Percentiles rank a stretch among this genome's conserved stretches.
Conservation (phyloP, 768 basidiomycete genomes). For the Boletus pseudopeckii region DNA sequence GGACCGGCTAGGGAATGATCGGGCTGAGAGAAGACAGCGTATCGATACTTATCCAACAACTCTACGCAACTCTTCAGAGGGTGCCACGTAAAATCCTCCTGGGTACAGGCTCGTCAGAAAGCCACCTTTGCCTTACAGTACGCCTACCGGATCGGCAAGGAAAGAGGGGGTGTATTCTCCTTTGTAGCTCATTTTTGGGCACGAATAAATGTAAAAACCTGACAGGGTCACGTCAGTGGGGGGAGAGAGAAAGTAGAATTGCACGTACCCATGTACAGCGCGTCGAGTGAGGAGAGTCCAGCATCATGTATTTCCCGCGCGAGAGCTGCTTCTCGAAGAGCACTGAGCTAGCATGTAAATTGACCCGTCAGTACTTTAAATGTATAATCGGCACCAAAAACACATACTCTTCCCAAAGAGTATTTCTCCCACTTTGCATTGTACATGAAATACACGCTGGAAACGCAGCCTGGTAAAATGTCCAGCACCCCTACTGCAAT, state of each 20-base stretch:
- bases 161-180: constrained; percentile 89
- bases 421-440: constrained; percentile 63
- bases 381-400: not conserved
- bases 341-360: constrained; percentile 61
- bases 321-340: constrained; percentile 74
- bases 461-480: constrained; percentile 83
- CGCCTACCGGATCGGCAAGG: constrained; percentile 76
- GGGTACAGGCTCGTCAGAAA: constrained; percentile 5
- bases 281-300: constrained; percentile 60
- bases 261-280: constrained; percentile 81
- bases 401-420: constrained; percentile 71
- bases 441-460: constrained; percentile 88
- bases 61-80: constrained; percentile 57
- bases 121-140: not conserved
- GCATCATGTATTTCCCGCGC: constrained; percentile 70
- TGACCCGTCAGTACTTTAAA: not conserved
- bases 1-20: constrained; percentile 45
- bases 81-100: constrained; percentile 81
- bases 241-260: not conserved
- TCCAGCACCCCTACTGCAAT: constrained; percentile 89
- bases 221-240: not conserved
- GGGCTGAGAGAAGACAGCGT: constrained; percentile 67
- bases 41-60: constrained; percentile 63
- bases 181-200: constrained; percentile 95
- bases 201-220: constrained; percentile 94